Evolutionary conservation across 31 red algal genomes (phyloP), one percentile per base, ranked within the genome.

Genomic region (Porphyra umbilicalis): DNA sequence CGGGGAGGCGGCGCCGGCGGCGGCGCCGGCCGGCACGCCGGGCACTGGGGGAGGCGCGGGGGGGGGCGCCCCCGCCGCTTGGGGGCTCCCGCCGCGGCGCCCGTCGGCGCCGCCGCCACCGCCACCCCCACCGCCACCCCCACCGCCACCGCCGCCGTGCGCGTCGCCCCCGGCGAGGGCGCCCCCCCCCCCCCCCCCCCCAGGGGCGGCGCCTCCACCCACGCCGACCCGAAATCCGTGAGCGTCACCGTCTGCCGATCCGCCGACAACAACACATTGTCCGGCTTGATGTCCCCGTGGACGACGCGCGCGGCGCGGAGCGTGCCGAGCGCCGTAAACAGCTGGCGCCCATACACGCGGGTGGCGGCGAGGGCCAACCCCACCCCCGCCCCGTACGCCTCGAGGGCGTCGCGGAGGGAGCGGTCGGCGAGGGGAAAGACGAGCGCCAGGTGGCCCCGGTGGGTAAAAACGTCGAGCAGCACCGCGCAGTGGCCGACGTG

Each of bases 221-320:
- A 33, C 83, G 34, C 38, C 15, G 32, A 84, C 35, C 36, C 36
- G 20, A 7, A 84, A 32, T 77, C 76, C 32, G 32, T 10, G 16
- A 75, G 71, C 83, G 33, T 85, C 31, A 75, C 75, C 14, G 71
- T 79, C 76, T 35, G 36, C 83, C 71, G 42, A 31, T 74, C 83
- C 35, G 76, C 74, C 76, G 76, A 79, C 74, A 85, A 33, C 11
- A 85, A n/a, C 76, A 77, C 78, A 76, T 85, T 85, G 57, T 85
- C 83, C 32, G 83, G 83, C 38, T 85, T 85, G 76, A 85, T 79
- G 34, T 85, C 83, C 35, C 40, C 83, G 31, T 85, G 83, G 71
- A 85, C 71, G 16, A 85, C 44, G 20, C 78, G 33, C 35, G 32
- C 33, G 33, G 42, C 71, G 33, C 71, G 34, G 76, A 85, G 78